Evolutionary conservation across 352 stramenopile genomes (phyloP).

Genomic region (Sclerospora graminicola): DNA sequence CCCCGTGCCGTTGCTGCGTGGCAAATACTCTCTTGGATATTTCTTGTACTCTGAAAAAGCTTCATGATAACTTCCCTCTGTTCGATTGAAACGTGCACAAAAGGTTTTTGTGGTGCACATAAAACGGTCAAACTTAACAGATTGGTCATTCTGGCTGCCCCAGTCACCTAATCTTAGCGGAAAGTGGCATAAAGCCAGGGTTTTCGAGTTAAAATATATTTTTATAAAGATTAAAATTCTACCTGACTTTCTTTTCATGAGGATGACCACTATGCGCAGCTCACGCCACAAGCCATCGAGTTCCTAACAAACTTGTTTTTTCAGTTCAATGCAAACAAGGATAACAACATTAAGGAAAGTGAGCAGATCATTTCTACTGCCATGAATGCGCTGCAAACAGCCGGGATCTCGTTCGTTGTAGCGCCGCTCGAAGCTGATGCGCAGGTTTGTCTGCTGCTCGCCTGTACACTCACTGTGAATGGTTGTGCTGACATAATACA

Average conservation of each 20-base stretch:
- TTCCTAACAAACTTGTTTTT: conserved; percentile 70
- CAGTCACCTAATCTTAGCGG: no score
- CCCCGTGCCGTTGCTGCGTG: no score
- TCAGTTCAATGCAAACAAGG: conserved; percentile 80
- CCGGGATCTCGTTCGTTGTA: conserved; percentile 46
- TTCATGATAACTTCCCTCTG: no score
- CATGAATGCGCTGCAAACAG: conserved; percentile 37
- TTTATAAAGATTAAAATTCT: no score
- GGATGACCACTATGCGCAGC: conserved; percentile 65
- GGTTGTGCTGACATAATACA: background rate
- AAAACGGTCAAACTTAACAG: no score
- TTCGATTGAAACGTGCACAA: no score
- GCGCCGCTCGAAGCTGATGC: conserved; percentile 68
- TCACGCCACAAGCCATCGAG: conserved; percentile 50
- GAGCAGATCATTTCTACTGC: conserved; percentile 52
- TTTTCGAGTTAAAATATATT: no score
- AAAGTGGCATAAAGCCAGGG: no score
- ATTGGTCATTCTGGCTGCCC: no score
- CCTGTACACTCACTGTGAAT: background rate
- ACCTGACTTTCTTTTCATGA: conserved; percentile 44
- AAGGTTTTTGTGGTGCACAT: no score
- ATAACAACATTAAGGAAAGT: conserved; percentile 52
- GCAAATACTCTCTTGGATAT: no score
- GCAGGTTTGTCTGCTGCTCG: conserved; percentile 16
- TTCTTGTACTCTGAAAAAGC: no score